Evolutionary conservation across 768 basidiomycete species (phyloP), one percentile per base, ranked within the genome.

Genomic region (Mycena epipterygia): DNA sequence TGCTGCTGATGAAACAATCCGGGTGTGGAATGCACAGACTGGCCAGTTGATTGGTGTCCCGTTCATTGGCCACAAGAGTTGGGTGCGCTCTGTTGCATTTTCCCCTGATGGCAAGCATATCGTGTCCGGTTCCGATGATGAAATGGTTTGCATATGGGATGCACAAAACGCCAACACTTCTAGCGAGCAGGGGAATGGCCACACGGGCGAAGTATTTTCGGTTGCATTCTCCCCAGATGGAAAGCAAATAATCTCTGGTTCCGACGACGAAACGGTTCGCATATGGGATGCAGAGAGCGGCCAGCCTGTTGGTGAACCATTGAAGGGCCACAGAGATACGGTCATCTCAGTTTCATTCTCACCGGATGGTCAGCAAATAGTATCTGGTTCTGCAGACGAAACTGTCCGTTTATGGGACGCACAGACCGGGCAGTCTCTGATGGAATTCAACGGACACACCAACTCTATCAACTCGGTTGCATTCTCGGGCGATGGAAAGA

Each of bases 321-420:
- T 61, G 46, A 25, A 48, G 44, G 60, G 46, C 44, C 57, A 61
- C 46, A 61, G 4, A n/a, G 33, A n/a, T 30, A 33, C 32, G 3
- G 60, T 61, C n/a, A 11, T 16, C 21, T 39, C 57, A 23, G 57
- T 58, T 19, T 16, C 57, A 27, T 39, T 58, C 57, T 58, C 58
- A 30, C 58, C 58, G 27, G 58, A 60, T 60, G 58, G 58, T 33
- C 17, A 42, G 2, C 29, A 39, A 7, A 35, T 61, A 21, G 44
- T 61, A 48, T 61, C 59, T 48, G 23, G 44, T 16, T 61, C 59
- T 19, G 2, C 6, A 3, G 59, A 61, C 30, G 17, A 49, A 6
- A 61, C 59, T 8, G 44, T 61, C 9, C 58, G 42, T 30, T 7
- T 60, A n/a, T 60, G 58, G 58, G 58, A 61, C 30, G 29, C 46